Evolutionary conservation across 2,329 filamentous ascomycete species (phyloP).

Genomic region (Neurospora sp.): DNA sequence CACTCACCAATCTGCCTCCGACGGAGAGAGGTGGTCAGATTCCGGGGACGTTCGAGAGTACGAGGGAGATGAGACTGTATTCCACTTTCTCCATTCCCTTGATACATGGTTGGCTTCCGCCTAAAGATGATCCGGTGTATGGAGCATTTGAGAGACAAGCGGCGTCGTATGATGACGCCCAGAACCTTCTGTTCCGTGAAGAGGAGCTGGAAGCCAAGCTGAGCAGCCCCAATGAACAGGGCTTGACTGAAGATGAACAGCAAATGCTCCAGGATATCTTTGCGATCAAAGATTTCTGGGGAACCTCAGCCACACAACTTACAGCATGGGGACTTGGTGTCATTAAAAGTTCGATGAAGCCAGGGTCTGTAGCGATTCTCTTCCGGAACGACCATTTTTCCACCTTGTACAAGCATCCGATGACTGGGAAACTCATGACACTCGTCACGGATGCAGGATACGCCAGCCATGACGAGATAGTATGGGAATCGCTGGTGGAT

Average conservation of each 20-base stretch:
- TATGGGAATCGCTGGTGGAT: slow-evolving; percentile 91
- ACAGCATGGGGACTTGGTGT: slow-evolving; percentile 72
- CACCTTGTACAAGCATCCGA: slow-evolving; percentile 81
- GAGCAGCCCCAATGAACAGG: slow-evolving; percentile 36
- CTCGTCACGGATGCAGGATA: slow-evolving; percentile 93
- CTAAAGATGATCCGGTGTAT: slow-evolving; percentile 55
- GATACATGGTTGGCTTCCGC: slow-evolving; percentile 86
- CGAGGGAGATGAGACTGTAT: slow-evolving; percentile 82
- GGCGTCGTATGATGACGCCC: slow-evolving; percentile 81
- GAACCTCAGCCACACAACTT: slow-evolving; percentile 73
- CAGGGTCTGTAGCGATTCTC: slow-evolving; percentile 77
- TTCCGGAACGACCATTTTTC: slow-evolving; percentile 98
- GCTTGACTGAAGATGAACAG: slow-evolving; percentile 65
- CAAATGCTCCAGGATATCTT: slow-evolving; percentile 72
- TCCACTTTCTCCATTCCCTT: slow-evolving; percentile 80
- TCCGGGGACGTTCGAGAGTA: slow-evolving; percentile 75
- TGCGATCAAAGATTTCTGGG: slow-evolving; percentile 75
- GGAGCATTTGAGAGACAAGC: slow-evolving; percentile 64
- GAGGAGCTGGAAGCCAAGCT: slow-evolving; percentile 82
- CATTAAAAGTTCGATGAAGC: slow-evolving; percentile 58
- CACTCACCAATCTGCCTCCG: slow-evolving; percentile 42
- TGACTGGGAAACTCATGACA: slow-evolving; percentile 64
- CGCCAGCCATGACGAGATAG: slow-evolving; percentile 75
- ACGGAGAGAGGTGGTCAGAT: slow-evolving; percentile 37
- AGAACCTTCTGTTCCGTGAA: slow-evolving; percentile 79